A percentile compares a stretch with the other conserved stretches of the same genome.
Conservation (phyloP, 2,329 filamentous ascomycete genomes). For the Tolypocladium paradoxum region DNA sequence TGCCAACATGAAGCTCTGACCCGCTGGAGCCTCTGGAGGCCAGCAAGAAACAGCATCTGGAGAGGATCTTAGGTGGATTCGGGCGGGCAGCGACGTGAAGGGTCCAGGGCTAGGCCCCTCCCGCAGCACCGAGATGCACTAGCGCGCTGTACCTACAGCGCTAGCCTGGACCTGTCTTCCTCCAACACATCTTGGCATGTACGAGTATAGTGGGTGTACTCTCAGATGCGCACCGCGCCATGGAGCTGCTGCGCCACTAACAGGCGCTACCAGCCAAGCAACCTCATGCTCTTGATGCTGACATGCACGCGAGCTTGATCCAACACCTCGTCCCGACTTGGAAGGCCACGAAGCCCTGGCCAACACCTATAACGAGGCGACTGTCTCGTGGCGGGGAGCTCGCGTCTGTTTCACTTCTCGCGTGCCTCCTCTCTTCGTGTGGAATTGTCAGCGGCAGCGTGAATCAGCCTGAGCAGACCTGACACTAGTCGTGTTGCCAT, state of each 20-base stretch:
- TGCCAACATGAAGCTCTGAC: too few relatives aligned
- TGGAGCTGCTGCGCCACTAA: not conserved
- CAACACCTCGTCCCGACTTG: not conserved
- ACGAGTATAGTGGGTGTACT: too few relatives aligned
- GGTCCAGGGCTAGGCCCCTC: too few relatives aligned
- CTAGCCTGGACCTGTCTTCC: not conserved
- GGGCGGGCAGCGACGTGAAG: too few relatives aligned
- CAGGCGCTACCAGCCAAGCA: not conserved
- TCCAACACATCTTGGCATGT: not conserved
- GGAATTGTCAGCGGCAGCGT: not conserved
- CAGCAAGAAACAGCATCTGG: too few relatives aligned
- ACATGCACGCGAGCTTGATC: not conserved
- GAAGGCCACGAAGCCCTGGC: not conserved
- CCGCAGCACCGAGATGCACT: not conserved
- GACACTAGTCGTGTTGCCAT: not conserved
- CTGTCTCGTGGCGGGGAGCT: not conserved
- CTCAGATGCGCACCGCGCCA: not conserved
- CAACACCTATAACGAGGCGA: not conserved
- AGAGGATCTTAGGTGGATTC: too few relatives aligned
- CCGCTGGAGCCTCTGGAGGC: too few relatives aligned
- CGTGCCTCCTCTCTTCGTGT: not conserved
- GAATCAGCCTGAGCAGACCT: not conserved
- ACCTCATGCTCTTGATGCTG: not conserved
- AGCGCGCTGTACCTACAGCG: not conserved
- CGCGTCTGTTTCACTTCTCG: not conserved